Evolutionary conservation across 2,329 filamentous ascomycete species (phyloP).

Genomic region (Fusarium cyanostomum): DNA sequence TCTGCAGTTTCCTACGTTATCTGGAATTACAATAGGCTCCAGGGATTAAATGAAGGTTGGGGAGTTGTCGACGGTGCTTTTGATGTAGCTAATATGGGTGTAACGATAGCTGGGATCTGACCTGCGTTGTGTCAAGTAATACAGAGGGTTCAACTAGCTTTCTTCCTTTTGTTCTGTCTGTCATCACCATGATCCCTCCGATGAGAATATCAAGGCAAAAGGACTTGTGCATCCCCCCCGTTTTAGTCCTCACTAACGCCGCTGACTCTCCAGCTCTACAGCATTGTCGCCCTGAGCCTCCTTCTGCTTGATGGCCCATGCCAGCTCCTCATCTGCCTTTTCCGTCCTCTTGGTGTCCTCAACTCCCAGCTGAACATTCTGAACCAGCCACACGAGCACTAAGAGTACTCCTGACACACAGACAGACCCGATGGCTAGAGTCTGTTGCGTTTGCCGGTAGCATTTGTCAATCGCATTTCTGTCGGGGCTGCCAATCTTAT

Average conservation of each 20-base stretch:
- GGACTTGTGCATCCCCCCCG: too few relatives aligned
- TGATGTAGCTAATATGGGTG: neutral
- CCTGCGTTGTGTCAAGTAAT: too few relatives aligned
- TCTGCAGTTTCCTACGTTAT: slow-evolving; percentile 7
- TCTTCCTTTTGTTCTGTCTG: too few relatives aligned
- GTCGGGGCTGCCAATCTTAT: slow-evolving; percentile 12
- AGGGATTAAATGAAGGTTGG: slow-evolving; percentile 5
- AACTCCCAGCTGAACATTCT: slow-evolving; percentile 18
- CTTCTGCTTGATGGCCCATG: slow-evolving; percentile 30
- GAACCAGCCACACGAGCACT: slow-evolving; percentile 5
- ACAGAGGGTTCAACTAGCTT: too few relatives aligned
- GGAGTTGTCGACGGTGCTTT: neutral
- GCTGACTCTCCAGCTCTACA: neutral
- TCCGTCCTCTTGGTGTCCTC: slow-evolving; percentile 25
- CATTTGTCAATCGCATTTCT: slow-evolving; percentile 15
- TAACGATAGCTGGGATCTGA: neutral
- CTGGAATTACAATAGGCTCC: slow-evolving; percentile 7
- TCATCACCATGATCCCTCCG: too few relatives aligned
- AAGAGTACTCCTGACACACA: slow-evolving; percentile 14
- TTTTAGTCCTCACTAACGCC: neutral
- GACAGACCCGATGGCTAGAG: slow-evolving; percentile 24
- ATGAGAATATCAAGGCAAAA: too few relatives aligned
- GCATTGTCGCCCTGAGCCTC: neutral
- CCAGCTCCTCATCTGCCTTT: slow-evolving; percentile 27
- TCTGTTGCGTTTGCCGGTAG: slow-evolving; percentile 28